phyloP scores from a whole-genome alignment of 495 filamentous ascomycete genomes.

The Margaritispora aquatica region DNA sequence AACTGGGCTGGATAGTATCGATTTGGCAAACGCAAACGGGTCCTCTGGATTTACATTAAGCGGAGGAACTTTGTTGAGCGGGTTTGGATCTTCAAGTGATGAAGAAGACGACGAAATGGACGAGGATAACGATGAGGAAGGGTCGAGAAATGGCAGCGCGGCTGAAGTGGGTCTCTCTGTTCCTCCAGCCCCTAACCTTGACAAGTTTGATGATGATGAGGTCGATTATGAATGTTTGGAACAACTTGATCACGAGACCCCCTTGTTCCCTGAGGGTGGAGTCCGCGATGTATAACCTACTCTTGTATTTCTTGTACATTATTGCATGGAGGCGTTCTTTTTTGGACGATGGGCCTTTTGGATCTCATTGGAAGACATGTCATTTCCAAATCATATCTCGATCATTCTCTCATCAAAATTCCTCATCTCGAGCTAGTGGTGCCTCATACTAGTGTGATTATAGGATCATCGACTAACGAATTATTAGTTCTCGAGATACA shows the following conservation, averaged over 20 bases:
- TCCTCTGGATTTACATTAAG: conserved; percentile 60
- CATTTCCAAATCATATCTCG: conserved; percentile 11
- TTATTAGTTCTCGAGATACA: conserved; percentile 25
- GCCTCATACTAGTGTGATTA: not conserved
- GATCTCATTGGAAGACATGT: conserved; percentile 9
- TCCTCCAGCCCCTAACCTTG: conserved; percentile 28
- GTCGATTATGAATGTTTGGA: conserved; percentile 27
- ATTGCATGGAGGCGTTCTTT: conserved; percentile 12
- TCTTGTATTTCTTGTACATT: conserved; percentile 22
- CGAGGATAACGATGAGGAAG: conserved; percentile 67
- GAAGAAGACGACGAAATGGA: conserved; percentile 96
- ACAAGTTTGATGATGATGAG: conserved; percentile 24
- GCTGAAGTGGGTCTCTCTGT: conserved; percentile 28
- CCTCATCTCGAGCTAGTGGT: conserved; percentile 7
- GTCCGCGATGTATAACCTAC: conserved; percentile 15
- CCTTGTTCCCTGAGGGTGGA: conserved; percentile 24
- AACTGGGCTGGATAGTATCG: conserved; percentile 64
- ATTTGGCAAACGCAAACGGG: conserved; percentile 61
- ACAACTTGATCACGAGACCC: conserved; percentile 26
- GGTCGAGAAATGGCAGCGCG: conserved; percentile 17
- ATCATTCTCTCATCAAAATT: conserved; percentile 2
- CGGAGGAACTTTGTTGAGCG: conserved; percentile 70
- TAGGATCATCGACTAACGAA: not conserved
- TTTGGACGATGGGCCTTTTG: conserved; percentile 2
- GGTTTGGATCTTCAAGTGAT: conserved; percentile 93